Conservation (phyloP, 177 flowering plant species). For the Telopea speciosissima region DNA sequence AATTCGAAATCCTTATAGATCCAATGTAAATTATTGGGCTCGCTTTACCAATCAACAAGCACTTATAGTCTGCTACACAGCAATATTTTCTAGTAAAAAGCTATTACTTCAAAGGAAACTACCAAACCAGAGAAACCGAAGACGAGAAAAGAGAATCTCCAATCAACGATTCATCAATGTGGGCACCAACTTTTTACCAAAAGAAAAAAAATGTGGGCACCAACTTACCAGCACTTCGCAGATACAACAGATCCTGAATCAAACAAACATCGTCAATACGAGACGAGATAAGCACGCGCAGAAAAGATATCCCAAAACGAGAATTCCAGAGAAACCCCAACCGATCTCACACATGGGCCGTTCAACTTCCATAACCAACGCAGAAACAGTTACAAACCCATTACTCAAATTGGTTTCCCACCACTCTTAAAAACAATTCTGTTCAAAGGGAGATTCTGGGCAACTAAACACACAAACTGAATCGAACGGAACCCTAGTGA, state of each 20-base stretch:
- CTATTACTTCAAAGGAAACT: not conserved
- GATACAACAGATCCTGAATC: not conserved
- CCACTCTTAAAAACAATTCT: not conserved
- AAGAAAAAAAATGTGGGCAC: too few relatives aligned
- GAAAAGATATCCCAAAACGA: not conserved
- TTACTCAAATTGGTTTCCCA: not conserved
- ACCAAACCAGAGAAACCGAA: not conserved
- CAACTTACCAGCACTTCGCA: not conserved
- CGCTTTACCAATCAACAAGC: not conserved
- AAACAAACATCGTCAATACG: not conserved
- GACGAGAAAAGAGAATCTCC: not conserved
- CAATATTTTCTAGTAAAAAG: not conserved
- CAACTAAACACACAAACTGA: not conserved
- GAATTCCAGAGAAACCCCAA: not conserved
- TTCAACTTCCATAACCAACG: not conserved
- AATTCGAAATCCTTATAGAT: not conserved
- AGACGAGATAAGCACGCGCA: not conserved
- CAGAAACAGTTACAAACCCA: not conserved
- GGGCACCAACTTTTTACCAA: too few relatives aligned
- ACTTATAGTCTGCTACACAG: not conserved
- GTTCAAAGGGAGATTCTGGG: not conserved
- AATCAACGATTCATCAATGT: not conserved
- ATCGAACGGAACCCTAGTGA: not conserved
- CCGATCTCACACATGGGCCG: not conserved
- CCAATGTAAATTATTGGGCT: not conserved